These are phyloP conservation scores for Cytauxzoon felis DNA, from an alignment of 169 alveolate genomes.

Conservation along the genomic window DNA sequence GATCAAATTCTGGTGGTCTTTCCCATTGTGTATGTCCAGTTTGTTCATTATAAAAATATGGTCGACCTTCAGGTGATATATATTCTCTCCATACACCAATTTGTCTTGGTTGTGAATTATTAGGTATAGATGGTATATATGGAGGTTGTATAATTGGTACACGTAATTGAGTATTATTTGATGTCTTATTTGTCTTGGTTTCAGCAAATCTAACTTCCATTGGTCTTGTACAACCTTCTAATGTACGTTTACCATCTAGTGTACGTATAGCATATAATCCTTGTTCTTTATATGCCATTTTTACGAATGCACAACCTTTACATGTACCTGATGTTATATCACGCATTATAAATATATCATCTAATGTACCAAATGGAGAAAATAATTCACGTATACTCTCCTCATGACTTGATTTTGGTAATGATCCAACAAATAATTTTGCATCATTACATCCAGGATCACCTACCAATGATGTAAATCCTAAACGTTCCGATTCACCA, in stretches of 20 bases:
- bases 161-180: not conserved
- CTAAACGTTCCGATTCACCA: slow-evolving; percentile 83
- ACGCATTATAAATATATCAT: slow-evolving; percentile 82
- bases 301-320: slow-evolving; percentile 87
- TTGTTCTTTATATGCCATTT: slow-evolving; percentile 83
- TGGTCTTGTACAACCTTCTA: slow-evolving; percentile 81
- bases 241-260: slow-evolving; percentile 74
- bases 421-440: slow-evolving; percentile 84
- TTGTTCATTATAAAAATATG: slow-evolving; percentile 79
- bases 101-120: slow-evolving; percentile 75
- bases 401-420: slow-evolving; percentile 80
- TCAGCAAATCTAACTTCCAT: slow-evolving; percentile 87
- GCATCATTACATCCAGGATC: slow-evolving; percentile 83
- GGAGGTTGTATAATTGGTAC: slow-evolving; percentile 27
- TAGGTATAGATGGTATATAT: slow-evolving; percentile 14
- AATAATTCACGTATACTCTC: slow-evolving; percentile 78
- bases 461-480: slow-evolving; percentile 76
- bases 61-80: slow-evolving; percentile 81
- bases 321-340: slow-evolving; percentile 79
- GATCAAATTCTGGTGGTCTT: slow-evolving; percentile 82
- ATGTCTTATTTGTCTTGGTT: slow-evolving; percentile 62
- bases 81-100: slow-evolving; percentile 84
- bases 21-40: slow-evolving; percentile 87
- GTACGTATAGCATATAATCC: slow-evolving; percentile 81
- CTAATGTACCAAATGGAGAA: slow-evolving; percentile 77